Evolutionary conservation across 1,139 yeast genomes (phyloP).

Genomic region (Yamadazyma pseudoaaseri): DNA sequence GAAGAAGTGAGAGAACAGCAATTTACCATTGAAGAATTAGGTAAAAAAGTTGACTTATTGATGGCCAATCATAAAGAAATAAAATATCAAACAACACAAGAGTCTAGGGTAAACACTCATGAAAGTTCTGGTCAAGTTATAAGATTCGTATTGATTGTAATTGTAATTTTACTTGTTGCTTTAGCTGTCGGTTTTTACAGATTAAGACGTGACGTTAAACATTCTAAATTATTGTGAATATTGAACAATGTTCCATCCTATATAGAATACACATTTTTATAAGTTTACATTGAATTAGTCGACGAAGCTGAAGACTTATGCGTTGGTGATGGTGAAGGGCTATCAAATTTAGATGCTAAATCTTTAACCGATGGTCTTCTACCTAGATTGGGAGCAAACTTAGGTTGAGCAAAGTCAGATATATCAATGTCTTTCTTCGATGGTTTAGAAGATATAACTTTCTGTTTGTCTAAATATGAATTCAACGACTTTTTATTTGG

Average conservation of each 20-base stretch:
- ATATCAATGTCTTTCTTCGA: conserved; percentile 28
- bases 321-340: conserved; percentile 14
- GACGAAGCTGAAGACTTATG: conserved; percentile 13
- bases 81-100: conserved; percentile 29
- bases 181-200: conserved; percentile 43
- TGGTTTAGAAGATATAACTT: conserved; percentile 25
- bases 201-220: conserved; percentile 54
- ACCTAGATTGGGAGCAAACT: conserved; percentile 26
- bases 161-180: conserved; percentile 35
- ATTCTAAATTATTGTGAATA: conserved; percentile 48
- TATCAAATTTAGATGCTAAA: conserved; percentile 31
- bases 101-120: conserved; percentile 7
- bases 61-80: conserved; percentile 45
- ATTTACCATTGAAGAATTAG: conserved; percentile 31
- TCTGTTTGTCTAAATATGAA: conserved; percentile 20
- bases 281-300: conserved; percentile 7
- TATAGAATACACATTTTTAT: background rate
- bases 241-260: background rate
- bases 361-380: conserved; percentile 38
- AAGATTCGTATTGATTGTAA: conserved; percentile 44
- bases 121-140: conserved; percentile 19
- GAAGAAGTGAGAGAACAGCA: conserved; percentile 49
- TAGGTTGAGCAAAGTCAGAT: conserved; percentile 29
- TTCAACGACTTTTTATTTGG: conserved; percentile 39
- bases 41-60: conserved; percentile 40